Evolutionary conservation across 305 asterid species (phyloP).

Genomic region (Nicotiana rustica): DNA sequence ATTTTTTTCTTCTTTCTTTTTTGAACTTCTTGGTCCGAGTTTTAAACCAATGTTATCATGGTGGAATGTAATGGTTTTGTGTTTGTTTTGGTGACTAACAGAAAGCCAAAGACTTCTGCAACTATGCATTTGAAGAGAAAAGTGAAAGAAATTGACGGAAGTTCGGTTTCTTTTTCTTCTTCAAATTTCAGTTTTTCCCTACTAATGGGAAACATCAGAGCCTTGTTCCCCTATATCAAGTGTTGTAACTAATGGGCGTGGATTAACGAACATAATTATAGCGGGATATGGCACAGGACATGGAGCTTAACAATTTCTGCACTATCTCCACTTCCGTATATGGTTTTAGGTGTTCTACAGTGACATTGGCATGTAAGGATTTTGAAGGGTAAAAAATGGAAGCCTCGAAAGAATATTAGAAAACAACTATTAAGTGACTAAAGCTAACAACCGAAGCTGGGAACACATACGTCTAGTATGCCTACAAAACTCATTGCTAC

Average conservation of each 20-base stretch:
- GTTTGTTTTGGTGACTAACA: background rate
- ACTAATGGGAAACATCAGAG: too few species aligned
- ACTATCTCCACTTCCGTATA: conserved; percentile 13
- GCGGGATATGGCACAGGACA: background rate
- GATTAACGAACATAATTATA: too few species aligned
- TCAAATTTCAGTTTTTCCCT: too few species aligned
- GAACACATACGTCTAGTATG: conserved; percentile 42
- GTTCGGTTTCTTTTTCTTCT: background rate
- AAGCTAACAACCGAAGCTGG: conserved; percentile 29
- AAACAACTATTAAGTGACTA: conserved; percentile 46
- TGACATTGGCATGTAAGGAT: conserved; percentile 29
- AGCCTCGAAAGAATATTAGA: conserved; percentile 39
- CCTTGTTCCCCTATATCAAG: too few species aligned
- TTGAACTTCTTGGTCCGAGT: too few species aligned
- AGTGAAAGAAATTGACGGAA: background rate
- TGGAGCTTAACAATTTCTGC: background rate
- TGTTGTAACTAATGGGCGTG: too few species aligned
- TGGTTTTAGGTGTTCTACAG: conserved; percentile 25
- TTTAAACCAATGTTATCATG: background rate
- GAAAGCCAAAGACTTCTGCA: background rate
- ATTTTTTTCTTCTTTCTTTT: too few species aligned
- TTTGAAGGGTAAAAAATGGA: conserved; percentile 27
- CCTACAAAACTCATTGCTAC: conserved; percentile 44
- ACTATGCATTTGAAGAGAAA: background rate
- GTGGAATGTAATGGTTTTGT: background rate